Conservation (phyloP, 495 filamentous ascomycete species). For the Entonaema liquescens region DNA sequence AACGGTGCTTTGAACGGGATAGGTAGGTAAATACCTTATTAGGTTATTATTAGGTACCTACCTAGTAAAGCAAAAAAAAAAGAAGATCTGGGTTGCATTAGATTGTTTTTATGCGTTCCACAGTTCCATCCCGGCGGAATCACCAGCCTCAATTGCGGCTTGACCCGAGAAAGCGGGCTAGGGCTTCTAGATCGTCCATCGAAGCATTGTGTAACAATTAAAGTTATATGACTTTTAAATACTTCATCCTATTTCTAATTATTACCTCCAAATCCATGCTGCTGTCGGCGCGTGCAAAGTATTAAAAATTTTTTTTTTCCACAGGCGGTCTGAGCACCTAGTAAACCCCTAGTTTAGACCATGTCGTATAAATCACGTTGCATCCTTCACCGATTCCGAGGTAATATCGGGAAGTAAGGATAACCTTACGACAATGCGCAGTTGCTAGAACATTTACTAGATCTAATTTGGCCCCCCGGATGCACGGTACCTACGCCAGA, state of each 20-base stretch:
- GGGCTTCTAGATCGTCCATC: conserved; percentile 42
- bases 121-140: conserved; percentile 23
- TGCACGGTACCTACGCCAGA: conserved; percentile 7
- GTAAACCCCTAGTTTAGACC: not conserved
- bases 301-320: not conserved
- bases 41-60: not conserved
- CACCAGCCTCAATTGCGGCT: conserved; percentile 34
- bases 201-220: conserved; percentile 32
- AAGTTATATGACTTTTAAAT: conserved; percentile 16
- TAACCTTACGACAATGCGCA: not conserved
- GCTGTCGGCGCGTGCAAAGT: not conserved
- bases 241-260: not conserved
- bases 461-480: not conserved
- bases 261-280: not conserved
- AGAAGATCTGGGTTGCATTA: conserved; percentile 34
- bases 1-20: conserved; percentile 27
- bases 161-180: conserved; percentile 5
- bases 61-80: not conserved
- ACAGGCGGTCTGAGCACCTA: not conserved
- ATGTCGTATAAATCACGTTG: conserved; percentile 1
- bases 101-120: conserved; percentile 38
- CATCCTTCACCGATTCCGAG: conserved; percentile 3
- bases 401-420: not conserved
- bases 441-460: not conserved
- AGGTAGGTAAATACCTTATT: conserved; percentile 9